Evolutionary conservation across 2,329 filamentous ascomycete genomes (phyloP), one percentile per base, ranked within the genome.

Genomic region (Pseudopyricularia cyperi): DNA sequence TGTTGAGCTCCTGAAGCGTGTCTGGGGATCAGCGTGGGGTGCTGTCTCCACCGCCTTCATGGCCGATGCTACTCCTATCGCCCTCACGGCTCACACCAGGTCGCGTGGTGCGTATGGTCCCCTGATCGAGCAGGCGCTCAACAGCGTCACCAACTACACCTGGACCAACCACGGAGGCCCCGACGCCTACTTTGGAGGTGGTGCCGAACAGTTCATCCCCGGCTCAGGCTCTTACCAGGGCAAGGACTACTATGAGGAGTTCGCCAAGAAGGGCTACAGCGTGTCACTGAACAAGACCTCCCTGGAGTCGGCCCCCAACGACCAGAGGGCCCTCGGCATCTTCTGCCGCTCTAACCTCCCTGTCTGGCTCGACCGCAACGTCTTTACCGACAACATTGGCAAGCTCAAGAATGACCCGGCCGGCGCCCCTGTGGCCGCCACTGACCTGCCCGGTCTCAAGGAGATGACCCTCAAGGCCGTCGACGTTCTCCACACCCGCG

Each of bases 391-490:
- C 24, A 89, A 91, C 68, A 71, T 91, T 24, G 70, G 74, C 57
- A 72, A 67, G 46, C 74, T 83, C 56, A 76, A 76, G 53, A 87
- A 90, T 65, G 76, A 84, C 59, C 87, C 88, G 1, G 72, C 77
- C 11, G 87, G 87, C 50, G 75, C 75, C 55, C 73, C 76, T 42
- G 71, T 69, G 15, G 71, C 84, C 39, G 87, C 87, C 5, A 72
- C 76, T 7, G 87, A 93, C 61, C 79, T 91, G 28, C 88, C 88
- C 1, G 88, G 88, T 4, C 79, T 93, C 50, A 91, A 89, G 69
- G 86, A 93, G 46, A 94, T 94, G 88, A 90, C 88, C 0, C 72
- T 90, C 59, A 94, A 94, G 72, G 87, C 87, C 24, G 77, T 93
- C 49, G 86, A 91, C 54, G 80, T 91, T 51, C 77, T 93, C n/a